phyloP scores from a whole-genome alignment of 352 stramenopile genomes.

The Phytophthora europaea region DNA sequence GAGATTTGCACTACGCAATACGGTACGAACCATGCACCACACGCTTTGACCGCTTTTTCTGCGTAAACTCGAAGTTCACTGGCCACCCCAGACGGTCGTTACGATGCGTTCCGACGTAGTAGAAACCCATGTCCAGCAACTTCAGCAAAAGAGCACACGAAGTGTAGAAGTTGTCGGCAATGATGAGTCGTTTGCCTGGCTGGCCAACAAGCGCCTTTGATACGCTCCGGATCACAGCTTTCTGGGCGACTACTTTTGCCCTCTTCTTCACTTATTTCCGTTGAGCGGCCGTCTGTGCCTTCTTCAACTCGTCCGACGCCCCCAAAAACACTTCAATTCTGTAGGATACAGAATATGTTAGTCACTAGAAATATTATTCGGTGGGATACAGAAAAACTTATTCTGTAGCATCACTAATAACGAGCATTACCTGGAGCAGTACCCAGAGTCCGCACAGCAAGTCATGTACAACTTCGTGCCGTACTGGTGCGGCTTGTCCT shows the following conservation, averaged over 20 bases:
- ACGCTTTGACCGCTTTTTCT: not conserved
- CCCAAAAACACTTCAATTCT: constrained; percentile 22
- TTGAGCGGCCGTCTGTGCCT: not conserved
- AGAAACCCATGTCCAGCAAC: not conserved
- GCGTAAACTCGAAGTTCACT: not conserved
- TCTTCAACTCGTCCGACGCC: not conserved
- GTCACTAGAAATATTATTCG: no score
- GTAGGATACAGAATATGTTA: not conserved
- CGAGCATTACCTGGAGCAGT: constrained; percentile 17
- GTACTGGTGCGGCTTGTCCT: constrained; percentile 25
- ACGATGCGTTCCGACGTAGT: constrained; percentile 1
- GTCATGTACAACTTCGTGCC: constrained; percentile 33
- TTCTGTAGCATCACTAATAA: no score
- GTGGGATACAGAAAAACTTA: no score
- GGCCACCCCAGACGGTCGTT: constrained; percentile 1
- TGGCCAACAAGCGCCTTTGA: not conserved
- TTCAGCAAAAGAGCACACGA: not conserved
- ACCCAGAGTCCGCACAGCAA: constrained; percentile 17
- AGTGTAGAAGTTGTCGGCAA: constrained; percentile 20
- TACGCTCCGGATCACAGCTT: constrained; percentile 19
- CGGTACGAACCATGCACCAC: not conserved
- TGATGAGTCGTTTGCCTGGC: constrained; percentile 6
- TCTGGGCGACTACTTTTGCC: not conserved
- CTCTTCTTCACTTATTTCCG: not conserved
- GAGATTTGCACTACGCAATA: not conserved